These are phyloP conservation scores for Phytophthora sp. DNA, from an alignment of 352 stramenopile genomes.

Conservation along the genomic window DNA sequence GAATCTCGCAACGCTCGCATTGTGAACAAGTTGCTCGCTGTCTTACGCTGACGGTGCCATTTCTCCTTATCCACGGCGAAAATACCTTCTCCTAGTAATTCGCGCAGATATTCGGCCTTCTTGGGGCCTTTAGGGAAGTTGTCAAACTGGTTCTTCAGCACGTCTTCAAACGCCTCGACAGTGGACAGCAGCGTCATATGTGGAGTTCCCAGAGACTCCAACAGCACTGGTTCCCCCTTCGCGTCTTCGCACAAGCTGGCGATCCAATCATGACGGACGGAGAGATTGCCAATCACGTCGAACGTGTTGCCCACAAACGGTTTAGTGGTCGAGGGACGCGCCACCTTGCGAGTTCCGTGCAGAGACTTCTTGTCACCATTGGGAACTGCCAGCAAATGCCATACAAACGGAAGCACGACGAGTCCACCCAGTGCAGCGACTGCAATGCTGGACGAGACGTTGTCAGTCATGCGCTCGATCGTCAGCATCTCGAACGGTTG, in stretches of 20 bases:
- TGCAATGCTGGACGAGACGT: slow-evolving; percentile 23
- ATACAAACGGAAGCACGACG: slow-evolving; percentile 24
- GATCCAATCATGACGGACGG: slow-evolving; percentile 55
- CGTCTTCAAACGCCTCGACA: slow-evolving; percentile 51
- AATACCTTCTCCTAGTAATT: slow-evolving; percentile 60
- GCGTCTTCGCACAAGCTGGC: slow-evolving; percentile 35
- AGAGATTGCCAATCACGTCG: slow-evolving; percentile 36
- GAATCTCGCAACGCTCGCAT: slow-evolving; percentile 45
- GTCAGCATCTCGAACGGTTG: slow-evolving; percentile 31
- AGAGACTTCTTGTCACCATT: slow-evolving; percentile 16
- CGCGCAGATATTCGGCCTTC: slow-evolving; percentile 38
- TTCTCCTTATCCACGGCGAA: slow-evolving; percentile 55
- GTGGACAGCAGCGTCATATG: slow-evolving; percentile 50
- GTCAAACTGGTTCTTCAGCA: slow-evolving; percentile 71
- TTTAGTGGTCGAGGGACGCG: slow-evolving; percentile 30
- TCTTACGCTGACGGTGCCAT: slow-evolving; percentile 66
- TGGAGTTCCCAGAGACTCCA: slow-evolving; percentile 38
- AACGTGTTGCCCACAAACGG: slow-evolving; percentile 49
- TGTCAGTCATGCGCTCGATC: slow-evolving; percentile 25
- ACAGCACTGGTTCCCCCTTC: slow-evolving; percentile 40
- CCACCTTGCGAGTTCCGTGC: slow-evolving; percentile 17
- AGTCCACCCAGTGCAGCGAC: slow-evolving; percentile 23
- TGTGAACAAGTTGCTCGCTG: slow-evolving; percentile 57
- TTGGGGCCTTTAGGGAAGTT: slow-evolving; percentile 68
- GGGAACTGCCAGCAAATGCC: slow-evolving; percentile 15